Conservation (phyloP, 768 basidiomycete species). For the Heimioporus sp. region DNA sequence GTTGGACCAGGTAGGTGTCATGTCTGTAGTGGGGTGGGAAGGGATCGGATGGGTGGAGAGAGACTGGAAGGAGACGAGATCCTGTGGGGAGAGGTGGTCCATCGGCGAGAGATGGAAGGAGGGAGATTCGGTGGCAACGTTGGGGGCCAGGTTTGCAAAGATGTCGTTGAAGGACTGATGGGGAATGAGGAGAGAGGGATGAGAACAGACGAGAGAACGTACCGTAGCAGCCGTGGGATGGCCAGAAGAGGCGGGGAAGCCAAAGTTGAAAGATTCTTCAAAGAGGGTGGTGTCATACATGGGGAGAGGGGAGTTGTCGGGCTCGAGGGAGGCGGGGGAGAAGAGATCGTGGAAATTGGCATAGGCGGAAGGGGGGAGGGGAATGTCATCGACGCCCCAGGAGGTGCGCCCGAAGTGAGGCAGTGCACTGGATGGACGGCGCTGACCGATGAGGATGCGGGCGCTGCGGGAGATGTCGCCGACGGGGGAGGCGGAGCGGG, state of each 20-base stretch:
- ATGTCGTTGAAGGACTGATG: constrained; percentile 21
- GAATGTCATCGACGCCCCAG: constrained; percentile 26
- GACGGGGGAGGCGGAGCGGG: constrained; percentile 46
- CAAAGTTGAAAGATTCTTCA: constrained; percentile 39
- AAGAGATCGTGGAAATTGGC: constrained; percentile 3
- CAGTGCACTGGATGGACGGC: constrained; percentile 50
- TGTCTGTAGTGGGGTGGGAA: background rate
- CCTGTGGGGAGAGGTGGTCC: constrained; percentile 25
- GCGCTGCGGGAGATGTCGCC: constrained; percentile 43
- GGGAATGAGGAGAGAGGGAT: background rate
- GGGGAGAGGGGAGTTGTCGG: constrained; percentile 48
- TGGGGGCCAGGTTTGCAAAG: constrained; percentile 23
- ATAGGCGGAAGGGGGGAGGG: constrained; percentile 15
- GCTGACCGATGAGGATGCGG: constrained; percentile 41
- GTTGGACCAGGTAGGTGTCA: constrained; percentile 12
- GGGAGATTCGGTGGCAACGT: constrained; percentile 9
- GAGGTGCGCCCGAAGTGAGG: constrained; percentile 33
- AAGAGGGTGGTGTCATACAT: constrained; percentile 49
- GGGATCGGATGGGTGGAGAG: constrained; percentile 4
- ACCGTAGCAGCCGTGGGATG: constrained; percentile 14
- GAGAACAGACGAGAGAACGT: background rate
- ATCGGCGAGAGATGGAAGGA: constrained; percentile 23
- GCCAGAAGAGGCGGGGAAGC: constrained; percentile 14
- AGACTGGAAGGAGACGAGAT: constrained; percentile 10
- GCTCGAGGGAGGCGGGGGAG: constrained; percentile 29